These are phyloP conservation scores for Gypsophila paniculata DNA, from an alignment of 179 eudicot genomes.

Conservation along the genomic window DNA sequence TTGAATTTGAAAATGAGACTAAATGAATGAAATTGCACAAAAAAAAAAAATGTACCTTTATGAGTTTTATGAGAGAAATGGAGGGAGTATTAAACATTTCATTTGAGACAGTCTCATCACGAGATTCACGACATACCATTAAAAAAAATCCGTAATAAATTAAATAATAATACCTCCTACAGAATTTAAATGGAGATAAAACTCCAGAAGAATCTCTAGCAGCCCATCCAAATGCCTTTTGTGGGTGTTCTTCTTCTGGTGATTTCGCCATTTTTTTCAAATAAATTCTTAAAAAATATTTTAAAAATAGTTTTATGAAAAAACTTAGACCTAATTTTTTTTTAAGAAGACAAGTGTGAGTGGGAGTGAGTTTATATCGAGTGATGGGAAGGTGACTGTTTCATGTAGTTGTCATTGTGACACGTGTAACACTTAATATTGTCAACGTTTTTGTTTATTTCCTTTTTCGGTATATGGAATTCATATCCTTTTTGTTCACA, in stretches of 20 bases:
- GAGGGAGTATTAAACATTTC: too few species aligned
- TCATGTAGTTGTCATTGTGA: not conserved
- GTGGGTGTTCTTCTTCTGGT: conserved; percentile 31
- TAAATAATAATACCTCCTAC: conserved; percentile 25
- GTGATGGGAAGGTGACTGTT: not conserved
- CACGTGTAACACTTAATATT: not conserved
- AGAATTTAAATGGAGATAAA: conserved; percentile 34
- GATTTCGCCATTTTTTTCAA: conserved; percentile 20
- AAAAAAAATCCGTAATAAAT: not conserved
- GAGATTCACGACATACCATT: too few species aligned
- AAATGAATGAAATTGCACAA: not conserved
- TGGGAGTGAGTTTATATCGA: not conserved
- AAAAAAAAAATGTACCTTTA: too few species aligned
- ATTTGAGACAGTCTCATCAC: too few species aligned
- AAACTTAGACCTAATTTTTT: too few species aligned
- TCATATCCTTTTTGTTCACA: too few species aligned
- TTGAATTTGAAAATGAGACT: too few species aligned
- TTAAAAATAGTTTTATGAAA: not conserved
- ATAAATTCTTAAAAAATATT: too few species aligned
- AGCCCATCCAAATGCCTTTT: conserved; percentile 42
- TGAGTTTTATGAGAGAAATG: too few species aligned
- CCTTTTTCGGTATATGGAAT: too few species aligned
- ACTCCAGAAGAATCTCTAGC: conserved; percentile 30
- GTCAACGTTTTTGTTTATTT: too few species aligned
- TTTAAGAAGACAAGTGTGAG: not conserved